Evolutionary conservation across 73 alveolate genomes (phyloP).

Genomic region (Symbiodinium natans): DNA sequence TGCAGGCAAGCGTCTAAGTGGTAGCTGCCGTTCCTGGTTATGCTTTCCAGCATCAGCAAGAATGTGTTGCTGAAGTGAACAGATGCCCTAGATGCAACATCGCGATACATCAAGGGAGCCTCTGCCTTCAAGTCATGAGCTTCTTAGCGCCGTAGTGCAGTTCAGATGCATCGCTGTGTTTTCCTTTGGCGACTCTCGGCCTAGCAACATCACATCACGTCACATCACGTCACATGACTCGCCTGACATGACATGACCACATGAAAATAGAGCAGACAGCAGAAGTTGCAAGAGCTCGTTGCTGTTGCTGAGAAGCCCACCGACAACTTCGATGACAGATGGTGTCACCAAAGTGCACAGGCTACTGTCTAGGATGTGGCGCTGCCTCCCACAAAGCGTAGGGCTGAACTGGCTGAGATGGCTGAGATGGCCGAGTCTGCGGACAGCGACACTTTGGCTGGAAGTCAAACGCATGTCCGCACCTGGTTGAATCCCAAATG

Average conservation of each 20-base stretch:
- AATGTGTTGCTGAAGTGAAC: too few relatives aligned
- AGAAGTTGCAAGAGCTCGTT: too few relatives aligned
- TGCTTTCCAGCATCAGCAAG: not conserved
- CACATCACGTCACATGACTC: not conserved
- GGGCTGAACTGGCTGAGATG: too few relatives aligned
- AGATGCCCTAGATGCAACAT: too few relatives aligned
- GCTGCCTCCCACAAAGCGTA: slow-evolving; percentile 51
- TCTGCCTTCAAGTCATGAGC: too few relatives aligned
- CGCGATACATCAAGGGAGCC: too few relatives aligned
- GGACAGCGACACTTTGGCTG: not conserved
- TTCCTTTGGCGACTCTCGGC: slow-evolving; percentile 89
- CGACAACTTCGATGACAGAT: slow-evolving; percentile 76
- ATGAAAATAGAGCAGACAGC: not conserved
- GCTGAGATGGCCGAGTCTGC: too few relatives aligned
- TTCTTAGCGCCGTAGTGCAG: too few relatives aligned
- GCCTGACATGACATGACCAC: not conserved
- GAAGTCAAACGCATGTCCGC: too few relatives aligned
- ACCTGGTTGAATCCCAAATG: slow-evolving; percentile 91
- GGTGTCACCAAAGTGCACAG: slow-evolving; percentile 86
- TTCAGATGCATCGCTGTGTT: slow-evolving; percentile 59
- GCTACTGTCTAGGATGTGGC: slow-evolving; percentile 57
- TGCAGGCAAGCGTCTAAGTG: slow-evolving; percentile 44
- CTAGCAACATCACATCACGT: not conserved
- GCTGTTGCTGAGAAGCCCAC: not conserved
- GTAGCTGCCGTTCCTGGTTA: slow-evolving; percentile 72